These are phyloP conservation scores for Alternaria conjuncta DNA, from an alignment of 2,329 filamentous ascomycete species.

Conservation along the genomic window DNA sequence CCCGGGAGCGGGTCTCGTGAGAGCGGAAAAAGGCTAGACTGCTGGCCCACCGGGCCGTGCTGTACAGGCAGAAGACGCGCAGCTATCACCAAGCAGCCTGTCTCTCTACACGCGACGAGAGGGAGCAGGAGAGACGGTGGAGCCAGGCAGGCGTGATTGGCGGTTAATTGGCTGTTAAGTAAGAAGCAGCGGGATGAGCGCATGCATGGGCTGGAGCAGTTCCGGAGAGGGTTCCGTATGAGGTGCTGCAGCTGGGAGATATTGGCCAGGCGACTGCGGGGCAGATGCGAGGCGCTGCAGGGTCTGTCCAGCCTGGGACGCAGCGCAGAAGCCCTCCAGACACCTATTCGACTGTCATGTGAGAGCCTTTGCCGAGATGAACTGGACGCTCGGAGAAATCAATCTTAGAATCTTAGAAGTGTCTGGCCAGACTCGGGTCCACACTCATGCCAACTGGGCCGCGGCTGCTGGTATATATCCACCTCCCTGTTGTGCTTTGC, in stretches of 20 bases:
- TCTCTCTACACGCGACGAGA: slow-evolving; percentile 11
- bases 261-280: slow-evolving; percentile 22
- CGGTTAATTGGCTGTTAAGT: slow-evolving; percentile 24
- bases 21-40: slow-evolving; percentile 36
- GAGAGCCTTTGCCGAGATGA: slow-evolving; percentile 10
- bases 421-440: neutral
- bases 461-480: neutral
- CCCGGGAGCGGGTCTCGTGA: slow-evolving; percentile 41
- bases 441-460: neutral
- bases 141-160: slow-evolving; percentile 25
- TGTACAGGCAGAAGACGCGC: slow-evolving; percentile 20
- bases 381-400: slow-evolving; percentile 7
- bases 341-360: slow-evolving; percentile 13
- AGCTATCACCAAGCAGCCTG: slow-evolving; percentile 8
- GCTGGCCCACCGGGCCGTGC: slow-evolving; percentile 36
- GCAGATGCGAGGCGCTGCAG: slow-evolving; percentile 25
- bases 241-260: neutral
- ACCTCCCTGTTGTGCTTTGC: neutral
- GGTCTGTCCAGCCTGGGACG: slow-evolving; percentile 20
- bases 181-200: slow-evolving; percentile 22
- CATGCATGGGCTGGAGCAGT: slow-evolving; percentile 15
- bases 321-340: slow-evolving; percentile 8
- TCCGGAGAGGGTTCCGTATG: slow-evolving; percentile 24
- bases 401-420: slow-evolving; percentile 1
- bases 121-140: neutral